Evolutionary conservation across 106 monocot species (phyloP).

Genomic region (Dioscorea zingiberensis): DNA sequence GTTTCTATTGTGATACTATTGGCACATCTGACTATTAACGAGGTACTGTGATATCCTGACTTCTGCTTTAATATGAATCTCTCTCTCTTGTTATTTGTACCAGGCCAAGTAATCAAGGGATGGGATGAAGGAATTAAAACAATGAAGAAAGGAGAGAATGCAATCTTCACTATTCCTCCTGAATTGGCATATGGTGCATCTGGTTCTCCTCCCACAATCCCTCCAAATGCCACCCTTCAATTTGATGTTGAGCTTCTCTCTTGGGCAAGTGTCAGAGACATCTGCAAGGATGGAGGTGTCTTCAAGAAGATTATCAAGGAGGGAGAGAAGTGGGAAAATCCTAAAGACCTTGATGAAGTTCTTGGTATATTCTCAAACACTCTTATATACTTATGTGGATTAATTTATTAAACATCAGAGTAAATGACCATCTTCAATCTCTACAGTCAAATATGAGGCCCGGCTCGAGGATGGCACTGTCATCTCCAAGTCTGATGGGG

Average conservation of each 20-base stretch:
- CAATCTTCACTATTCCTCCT: slow-evolving; percentile 62
- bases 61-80: not conserved
- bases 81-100: not conserved
- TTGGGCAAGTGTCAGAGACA: slow-evolving; percentile 72
- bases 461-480: slow-evolving; percentile 74
- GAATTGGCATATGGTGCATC: slow-evolving; percentile 65
- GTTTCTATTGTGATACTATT: too few relatives aligned
- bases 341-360: slow-evolving; percentile 78
- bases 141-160: slow-evolving; percentile 81
- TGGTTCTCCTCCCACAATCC: slow-evolving; percentile 61
- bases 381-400: not conserved
- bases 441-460: slow-evolving; percentile 73
- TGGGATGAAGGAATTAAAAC: slow-evolving; percentile 74
- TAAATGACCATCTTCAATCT: not conserved
- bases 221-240: slow-evolving; percentile 61
- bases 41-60: not conserved
- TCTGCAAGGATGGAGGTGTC: slow-evolving; percentile 71
- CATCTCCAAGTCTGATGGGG: slow-evolving; percentile 60
- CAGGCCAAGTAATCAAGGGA: slow-evolving; percentile 79
- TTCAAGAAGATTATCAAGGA: slow-evolving; percentile 61
- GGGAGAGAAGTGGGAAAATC: slow-evolving; percentile 83
- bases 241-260: slow-evolving; percentile 83
- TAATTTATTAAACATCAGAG: not conserved
- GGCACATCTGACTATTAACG: too few relatives aligned
- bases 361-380: slow-evolving; percentile 25